phyloP scores from a whole-genome alignment of 1,284 basidiomycete genomes.

The Coriolopsis trogii region DNA sequence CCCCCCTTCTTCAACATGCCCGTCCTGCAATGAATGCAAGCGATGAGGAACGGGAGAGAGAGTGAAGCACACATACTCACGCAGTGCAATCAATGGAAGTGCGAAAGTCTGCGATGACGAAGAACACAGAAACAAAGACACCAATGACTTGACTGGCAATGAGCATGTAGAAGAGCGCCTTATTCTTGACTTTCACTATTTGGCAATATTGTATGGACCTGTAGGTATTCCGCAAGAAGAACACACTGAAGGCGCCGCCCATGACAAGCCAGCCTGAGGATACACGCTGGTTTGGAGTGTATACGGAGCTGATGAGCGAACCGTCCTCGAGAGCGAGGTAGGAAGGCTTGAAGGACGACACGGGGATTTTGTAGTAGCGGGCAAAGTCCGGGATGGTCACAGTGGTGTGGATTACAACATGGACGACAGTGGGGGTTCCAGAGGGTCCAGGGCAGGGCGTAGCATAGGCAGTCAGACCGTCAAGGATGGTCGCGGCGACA shows the following conservation, averaged over 20 bases:
- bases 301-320: conserved; percentile 56
- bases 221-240: conserved; percentile 59
- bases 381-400: conserved; percentile 53
- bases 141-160: conserved; percentile 60
- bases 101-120: conserved; percentile 51
- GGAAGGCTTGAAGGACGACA: conserved; percentile 48
- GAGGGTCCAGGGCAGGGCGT: conserved; percentile 11
- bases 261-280: conserved; percentile 51
- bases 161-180: conserved; percentile 57
- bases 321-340: conserved; percentile 58
- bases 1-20: conserved; percentile 20
- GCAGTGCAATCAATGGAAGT: conserved; percentile 38
- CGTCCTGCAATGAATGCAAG: not conserved
- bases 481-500: not conserved
- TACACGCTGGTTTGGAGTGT: conserved; percentile 44
- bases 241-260: conserved; percentile 48
- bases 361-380: conserved; percentile 46
- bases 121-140: conserved; percentile 45
- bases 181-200: conserved; percentile 62
- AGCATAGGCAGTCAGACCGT: conserved; percentile 3
- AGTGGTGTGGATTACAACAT: conserved; percentile 53
- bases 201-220: conserved; percentile 55
- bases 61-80: conserved; percentile 32
- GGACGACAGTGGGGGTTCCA: conserved; percentile 33
- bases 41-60: not conserved